Evolutionary conservation across 2,329 filamentous ascomycete genomes (phyloP), one percentile per base, ranked within the genome.

Genomic region (Colletotrichum salicis): DNA sequence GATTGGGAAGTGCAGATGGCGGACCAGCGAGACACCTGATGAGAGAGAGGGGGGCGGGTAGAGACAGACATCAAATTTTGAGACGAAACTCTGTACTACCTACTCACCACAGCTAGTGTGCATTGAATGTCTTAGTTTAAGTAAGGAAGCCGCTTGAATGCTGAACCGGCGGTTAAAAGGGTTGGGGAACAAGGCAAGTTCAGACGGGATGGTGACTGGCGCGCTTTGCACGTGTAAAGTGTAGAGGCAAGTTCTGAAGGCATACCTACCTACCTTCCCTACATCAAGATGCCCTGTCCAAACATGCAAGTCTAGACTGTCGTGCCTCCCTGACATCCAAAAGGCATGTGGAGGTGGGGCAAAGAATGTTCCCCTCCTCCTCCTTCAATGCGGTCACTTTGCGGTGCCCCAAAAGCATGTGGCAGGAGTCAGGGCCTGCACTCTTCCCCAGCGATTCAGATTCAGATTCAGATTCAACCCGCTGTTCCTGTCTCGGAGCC

Each of bases 21-120:
- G 52, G 68, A 71, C 64, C 51, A 66, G 57, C 37, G 52, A 64
- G 35, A 31, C 67, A 48, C 24, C 58, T 63, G 54, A 71, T 59
- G 29, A 51, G 64, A 45, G 22, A 51, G 35, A 52, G n/a, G 27
- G 35, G 56, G 51, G 19, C 41, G 19, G 41, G 3, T 13, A 45
- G 56, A 33, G 27, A 35, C 54, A 41, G 24, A 69, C 54, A 56
- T 55, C 19, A 45, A 45, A 45, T 48, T 45, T 70, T 51, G 56
- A 63, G 63, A 29, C 19, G 45, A n/a, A 45, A 35, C 61, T 55
- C 10, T 12, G n/a, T 65, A 31, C 22, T 27, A 27, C 24, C 22
- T 48, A 22, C 41, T n/a, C 7, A 11, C 41, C 41, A 4, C 19
- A 48, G 19, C 19, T 22, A 48, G 2, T 3, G 41, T 48, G n/a